Conservation (phyloP, 441 rosid genomes). For the Euphorbia schlechtendalii region DNA sequence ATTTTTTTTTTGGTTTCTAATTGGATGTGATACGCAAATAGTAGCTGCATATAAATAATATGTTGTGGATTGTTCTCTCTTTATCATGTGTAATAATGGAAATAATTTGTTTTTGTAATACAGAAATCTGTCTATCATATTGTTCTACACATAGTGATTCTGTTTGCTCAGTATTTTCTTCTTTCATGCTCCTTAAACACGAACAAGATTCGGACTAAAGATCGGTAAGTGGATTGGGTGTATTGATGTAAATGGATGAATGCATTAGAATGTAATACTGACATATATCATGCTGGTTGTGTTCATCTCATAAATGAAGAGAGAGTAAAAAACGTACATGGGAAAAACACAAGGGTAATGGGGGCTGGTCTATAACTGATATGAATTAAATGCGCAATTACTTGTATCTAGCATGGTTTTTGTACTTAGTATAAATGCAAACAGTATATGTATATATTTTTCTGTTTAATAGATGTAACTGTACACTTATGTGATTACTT, state of each 20-base stretch:
- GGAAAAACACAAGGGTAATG: neutral
- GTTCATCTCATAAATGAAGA: constrained; percentile 1
- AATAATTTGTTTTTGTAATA: constrained; percentile 3
- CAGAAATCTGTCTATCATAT: neutral
- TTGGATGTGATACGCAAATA: constrained; percentile 22
- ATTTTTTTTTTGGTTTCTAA: constrained; percentile 14
- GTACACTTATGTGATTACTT: too few relatives aligned
- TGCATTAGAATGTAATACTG: neutral
- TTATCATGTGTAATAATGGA: constrained; percentile 24
- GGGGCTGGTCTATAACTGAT: neutral
- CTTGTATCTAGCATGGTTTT: neutral
- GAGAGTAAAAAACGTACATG: neutral
- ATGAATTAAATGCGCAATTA: constrained; percentile 1
- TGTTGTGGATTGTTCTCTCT: constrained; percentile 11
- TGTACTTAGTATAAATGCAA: too few relatives aligned
- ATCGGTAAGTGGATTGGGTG: neutral
- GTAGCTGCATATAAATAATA: constrained; percentile 21
- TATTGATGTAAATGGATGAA: too few relatives aligned
- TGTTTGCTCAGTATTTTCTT: too few relatives aligned
- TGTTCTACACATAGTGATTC: too few relatives aligned
- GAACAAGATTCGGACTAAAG: too few relatives aligned
- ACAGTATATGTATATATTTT: too few relatives aligned
- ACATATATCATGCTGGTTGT: neutral
- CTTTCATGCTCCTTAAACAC: too few relatives aligned
- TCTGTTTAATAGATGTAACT: too few relatives aligned